Percentiles rank a stretch among this genome's conserved stretches.
Evolutionary conservation across 129 eudicot genomes (phyloP).

Genomic region (Silybum marianum): DNA sequence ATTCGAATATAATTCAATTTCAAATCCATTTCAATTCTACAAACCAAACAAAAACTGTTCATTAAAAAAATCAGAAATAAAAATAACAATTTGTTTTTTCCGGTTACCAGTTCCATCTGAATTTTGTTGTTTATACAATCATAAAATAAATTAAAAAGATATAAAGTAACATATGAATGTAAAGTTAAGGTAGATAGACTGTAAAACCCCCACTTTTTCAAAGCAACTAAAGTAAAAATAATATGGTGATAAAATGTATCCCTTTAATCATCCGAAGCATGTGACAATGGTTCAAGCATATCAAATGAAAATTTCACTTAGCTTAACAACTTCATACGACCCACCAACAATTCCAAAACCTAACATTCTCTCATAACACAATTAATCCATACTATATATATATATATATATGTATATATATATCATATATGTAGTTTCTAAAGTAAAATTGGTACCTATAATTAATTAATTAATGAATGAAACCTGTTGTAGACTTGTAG

Average conservation of each 20-base stretch:
- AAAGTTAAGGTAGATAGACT: neutral
- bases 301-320: neutral
- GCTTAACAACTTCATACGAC: neutral
- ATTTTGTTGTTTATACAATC: neutral
- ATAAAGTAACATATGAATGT: neutral
- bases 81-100: neutral
- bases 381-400: neutral
- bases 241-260: neutral
- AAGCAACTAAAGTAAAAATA: constrained; percentile 1
- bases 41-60: too few species aligned
- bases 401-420: neutral
- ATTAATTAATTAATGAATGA: neutral
- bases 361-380: neutral
- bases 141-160: neutral
- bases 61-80: too few species aligned
- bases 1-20: too few species aligned
- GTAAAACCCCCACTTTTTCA: neutral
- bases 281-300: neutral
- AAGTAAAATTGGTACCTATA: neutral
- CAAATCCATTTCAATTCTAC: too few species aligned
- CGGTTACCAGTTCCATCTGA: neutral
- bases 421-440: neutral
- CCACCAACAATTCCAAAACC: constrained; percentile 2
- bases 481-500: constrained; percentile 7
- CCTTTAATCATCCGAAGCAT: neutral